A percentile compares a stretch with the other conserved stretches of the same genome.
These are phyloP conservation scores for Leishmania major DNA, from an alignment of 208 protist genomes.

Conservation along the genomic window DNA sequence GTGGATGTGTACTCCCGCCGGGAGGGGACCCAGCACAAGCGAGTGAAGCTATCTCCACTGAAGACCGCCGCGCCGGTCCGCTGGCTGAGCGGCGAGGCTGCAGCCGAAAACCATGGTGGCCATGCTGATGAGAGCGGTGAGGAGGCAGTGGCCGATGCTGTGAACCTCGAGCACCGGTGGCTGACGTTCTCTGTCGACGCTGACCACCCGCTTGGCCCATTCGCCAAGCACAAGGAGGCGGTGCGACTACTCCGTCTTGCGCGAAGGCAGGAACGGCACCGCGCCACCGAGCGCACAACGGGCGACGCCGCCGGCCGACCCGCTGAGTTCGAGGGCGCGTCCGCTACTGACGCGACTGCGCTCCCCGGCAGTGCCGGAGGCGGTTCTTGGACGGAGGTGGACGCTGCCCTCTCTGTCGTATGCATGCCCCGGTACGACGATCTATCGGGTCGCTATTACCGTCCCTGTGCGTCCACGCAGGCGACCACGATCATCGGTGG, in stretches of 20 bases:
- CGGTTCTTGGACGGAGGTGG: neutral
- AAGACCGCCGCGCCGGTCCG: neutral
- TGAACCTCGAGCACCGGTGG: constrained; percentile 13
- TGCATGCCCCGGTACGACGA: constrained; percentile 45
- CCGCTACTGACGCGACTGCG: neutral
- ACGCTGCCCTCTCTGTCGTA: constrained; percentile 26
- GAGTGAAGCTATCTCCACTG: neutral
- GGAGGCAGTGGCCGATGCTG: neutral
- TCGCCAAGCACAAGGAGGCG: constrained; percentile 23
- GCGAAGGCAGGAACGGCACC: constrained; percentile 1
- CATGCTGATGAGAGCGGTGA: neutral
- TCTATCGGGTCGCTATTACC: constrained; percentile 45
- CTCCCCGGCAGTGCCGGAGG: neutral
- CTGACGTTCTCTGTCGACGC: constrained; percentile 30
- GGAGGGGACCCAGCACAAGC: constrained; percentile 14
- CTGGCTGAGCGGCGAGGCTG: neutral
- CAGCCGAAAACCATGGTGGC: neutral
- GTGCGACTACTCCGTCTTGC: constrained; percentile 7
- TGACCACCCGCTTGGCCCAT: constrained; percentile 19
- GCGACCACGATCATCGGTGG: neutral
- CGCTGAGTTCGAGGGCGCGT: neutral
- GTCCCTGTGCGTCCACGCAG: constrained; percentile 30
- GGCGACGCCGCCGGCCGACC: neutral
- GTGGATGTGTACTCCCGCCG: constrained; percentile 23
- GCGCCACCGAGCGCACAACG: neutral